phyloP scores from a whole-genome alignment of 208 protist species.

The Trypanosoma congolense region DNA sequence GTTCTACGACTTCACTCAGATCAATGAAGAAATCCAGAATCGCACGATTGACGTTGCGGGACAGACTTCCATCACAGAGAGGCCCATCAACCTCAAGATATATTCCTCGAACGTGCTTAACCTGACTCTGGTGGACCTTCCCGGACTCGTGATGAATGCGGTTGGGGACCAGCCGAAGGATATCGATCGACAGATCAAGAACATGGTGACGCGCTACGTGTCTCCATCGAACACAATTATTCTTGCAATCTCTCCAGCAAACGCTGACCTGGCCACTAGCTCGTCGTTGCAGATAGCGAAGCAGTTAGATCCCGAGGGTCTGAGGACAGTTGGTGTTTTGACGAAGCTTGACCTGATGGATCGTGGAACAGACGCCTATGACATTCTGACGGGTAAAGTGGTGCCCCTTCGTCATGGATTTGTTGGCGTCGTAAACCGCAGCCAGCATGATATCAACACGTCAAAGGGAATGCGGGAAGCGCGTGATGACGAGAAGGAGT shows the following conservation, averaged over 20 bases:
- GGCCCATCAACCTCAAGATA: constrained; percentile 97
- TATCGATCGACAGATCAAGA: constrained; percentile 96
- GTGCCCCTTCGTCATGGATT: constrained; percentile 95
- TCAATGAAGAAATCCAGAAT: constrained; percentile 92
- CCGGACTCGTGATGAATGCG: constrained; percentile 98
- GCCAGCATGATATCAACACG: constrained; percentile 96
- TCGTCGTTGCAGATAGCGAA: constrained; percentile 97
- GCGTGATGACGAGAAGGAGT: constrained; percentile 85
- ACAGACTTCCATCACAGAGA: constrained; percentile 90
- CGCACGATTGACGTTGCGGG: constrained; percentile 97
- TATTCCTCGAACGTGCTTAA: constrained; percentile 94
- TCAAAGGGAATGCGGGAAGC: constrained; percentile 86
- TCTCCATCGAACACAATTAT: constrained; percentile 97
- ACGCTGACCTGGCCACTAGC: constrained; percentile 99
- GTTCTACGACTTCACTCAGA: constrained; percentile 95
- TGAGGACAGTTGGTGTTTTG: constrained; percentile 97
- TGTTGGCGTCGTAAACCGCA: constrained; percentile 98
- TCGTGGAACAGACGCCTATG: constrained; percentile 95
- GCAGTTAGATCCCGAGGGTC: constrained; percentile 95
- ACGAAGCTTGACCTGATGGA: constrained; percentile 99
- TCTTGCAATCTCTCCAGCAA: constrained; percentile 97
- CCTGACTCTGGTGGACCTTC: constrained; percentile 99
- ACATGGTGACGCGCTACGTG: constrained; percentile 97
- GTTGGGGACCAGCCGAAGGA: constrained; percentile 98
- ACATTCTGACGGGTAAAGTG: constrained; percentile 93